Evolutionary conservation across 2,329 filamentous ascomycete genomes (phyloP), one percentile per base, ranked within the genome.

Genomic region (Apiospora hydei): DNA sequence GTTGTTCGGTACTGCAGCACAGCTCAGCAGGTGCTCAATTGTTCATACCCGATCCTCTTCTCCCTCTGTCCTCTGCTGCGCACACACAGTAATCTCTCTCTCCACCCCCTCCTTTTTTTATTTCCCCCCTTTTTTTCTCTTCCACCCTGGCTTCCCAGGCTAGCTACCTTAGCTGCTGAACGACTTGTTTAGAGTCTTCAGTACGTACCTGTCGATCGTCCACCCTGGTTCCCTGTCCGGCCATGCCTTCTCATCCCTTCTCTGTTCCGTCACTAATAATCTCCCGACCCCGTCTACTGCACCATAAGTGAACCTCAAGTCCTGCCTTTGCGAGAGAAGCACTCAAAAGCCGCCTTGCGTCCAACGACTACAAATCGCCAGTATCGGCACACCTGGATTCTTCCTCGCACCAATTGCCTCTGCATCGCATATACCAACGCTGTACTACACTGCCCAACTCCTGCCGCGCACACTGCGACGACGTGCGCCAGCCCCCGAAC

Each of bases 181-280:
- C 71, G 61, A 69, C 68, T 67, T 67, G 66, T 24, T 71, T 70
- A 64, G 67, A 69, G 70, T 44, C 61, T 70, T 46, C 71, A 72
- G 71, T 72, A 71, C 73, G 71, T 71, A 71, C 72, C 71, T 68
- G 73, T 67, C 44, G 74, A 53, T 51, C 46, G 34, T 51, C 21
- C 68, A 72, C 73, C 74, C 75, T 67, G 71, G 69, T 77, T 78
- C 76, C 74, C 75, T 77, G 75, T 73, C 75, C 73, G 73, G 74
- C 75, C 75, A 77, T 76, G 75, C 76, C 75, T 69, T 76, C 69
- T 74, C 75, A 77, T 77, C 76, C 76, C 76, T 77, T 77, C 76
- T 74, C 71, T 76, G 75, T 75, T 75, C 77, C 76, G 74, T 77
- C 75, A 76, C 76, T 77, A 76, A 77, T 77, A 78, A 77, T 77